Conservation (phyloP, 2,329 filamentous ascomycete genomes). For the Tolypocladium capitatum region DNA sequence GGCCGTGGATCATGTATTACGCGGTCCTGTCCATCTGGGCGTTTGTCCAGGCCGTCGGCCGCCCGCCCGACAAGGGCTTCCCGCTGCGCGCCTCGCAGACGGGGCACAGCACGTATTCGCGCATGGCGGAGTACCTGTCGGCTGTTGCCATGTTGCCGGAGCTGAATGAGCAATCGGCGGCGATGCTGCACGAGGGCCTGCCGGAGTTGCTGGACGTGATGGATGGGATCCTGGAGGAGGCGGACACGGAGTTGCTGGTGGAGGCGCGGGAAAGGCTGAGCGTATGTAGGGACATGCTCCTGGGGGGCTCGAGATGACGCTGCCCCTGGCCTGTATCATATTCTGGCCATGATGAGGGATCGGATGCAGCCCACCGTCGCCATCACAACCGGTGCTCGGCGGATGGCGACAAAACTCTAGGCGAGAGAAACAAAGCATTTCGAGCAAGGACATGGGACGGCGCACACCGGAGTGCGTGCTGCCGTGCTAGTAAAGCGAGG, state of each 20-base stretch:
- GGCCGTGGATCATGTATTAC: conserved; percentile 86
- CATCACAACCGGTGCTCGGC: conserved; percentile 7
- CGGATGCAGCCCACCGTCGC: conserved; percentile 2
- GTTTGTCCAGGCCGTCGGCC: conserved; percentile 69
- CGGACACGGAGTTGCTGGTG: conserved; percentile 54
- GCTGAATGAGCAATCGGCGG: conserved; percentile 52
- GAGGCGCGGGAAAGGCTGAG: conserved; percentile 62
- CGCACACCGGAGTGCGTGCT: background rate
- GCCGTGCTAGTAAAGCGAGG: conserved; percentile 6
- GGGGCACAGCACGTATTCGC: conserved; percentile 17
- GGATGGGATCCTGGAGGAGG: conserved; percentile 27
- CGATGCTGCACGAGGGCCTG: conserved; percentile 47
- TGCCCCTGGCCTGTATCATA: background rate
- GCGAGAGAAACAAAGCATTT: conserved; percentile 13
- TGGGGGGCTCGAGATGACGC: conserved; percentile 4
- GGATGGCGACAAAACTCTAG: conserved; percentile 4
- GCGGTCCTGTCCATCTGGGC: conserved; percentile 77
- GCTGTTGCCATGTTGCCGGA: conserved; percentile 59
- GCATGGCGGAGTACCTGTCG: conserved; percentile 32
- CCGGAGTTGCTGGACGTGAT: conserved; percentile 32
- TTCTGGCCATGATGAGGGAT: background rate
- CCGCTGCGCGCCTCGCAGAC: conserved; percentile 34
- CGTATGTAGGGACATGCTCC: conserved; percentile 36
- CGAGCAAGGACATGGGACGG: conserved; percentile 6
- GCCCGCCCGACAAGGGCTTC: conserved; percentile 29